A percentile compares a stretch with the other conserved stretches of the same genome.
phyloP scores from a whole-genome alignment of 306 rosid species.

The Boehmeria nivea region DNA sequence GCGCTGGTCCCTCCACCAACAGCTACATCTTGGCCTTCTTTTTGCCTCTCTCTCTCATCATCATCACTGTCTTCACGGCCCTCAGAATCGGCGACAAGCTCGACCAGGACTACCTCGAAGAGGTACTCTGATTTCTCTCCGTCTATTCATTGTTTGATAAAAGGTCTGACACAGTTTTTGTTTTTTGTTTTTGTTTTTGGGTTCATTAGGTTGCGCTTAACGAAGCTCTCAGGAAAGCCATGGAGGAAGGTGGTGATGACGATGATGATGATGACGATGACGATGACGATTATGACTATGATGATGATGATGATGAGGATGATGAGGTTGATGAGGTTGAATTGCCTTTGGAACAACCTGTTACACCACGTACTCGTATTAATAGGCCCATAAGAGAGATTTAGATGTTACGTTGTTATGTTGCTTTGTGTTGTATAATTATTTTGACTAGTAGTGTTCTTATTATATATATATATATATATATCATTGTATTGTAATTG shows the following conservation, averaged over 20 bases:
- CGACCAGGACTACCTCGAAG: conserved; percentile 62
- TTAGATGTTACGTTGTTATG: conserved; percentile 17
- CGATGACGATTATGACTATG: conserved; percentile 34
- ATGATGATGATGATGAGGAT: conserved; percentile 28
- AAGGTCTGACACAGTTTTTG: background rate
- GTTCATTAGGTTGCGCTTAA: conserved; percentile 75
- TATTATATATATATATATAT: too few relatives aligned
- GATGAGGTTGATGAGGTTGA: conserved; percentile 2
- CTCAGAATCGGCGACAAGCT: conserved; percentile 55
- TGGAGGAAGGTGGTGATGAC: conserved; percentile 44
- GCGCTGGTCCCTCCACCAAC: conserved; percentile 57
- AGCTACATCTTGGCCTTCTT: conserved; percentile 54
- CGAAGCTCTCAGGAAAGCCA: conserved; percentile 65
- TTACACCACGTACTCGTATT: conserved; percentile 52
- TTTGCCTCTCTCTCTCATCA: conserved; percentile 60
- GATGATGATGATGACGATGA: conserved; percentile 18
- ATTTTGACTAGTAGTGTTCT: too few relatives aligned
- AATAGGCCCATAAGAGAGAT: conserved; percentile 80
- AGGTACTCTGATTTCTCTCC: conserved; percentile 37
- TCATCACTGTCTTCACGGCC: conserved; percentile 53
- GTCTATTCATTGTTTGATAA: background rate
- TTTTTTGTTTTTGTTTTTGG: background rate
- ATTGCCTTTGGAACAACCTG: conserved; percentile 36
- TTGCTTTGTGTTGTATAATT: background rate
- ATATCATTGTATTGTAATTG: too few relatives aligned